A percentile compares a stretch with the other conserved stretches of the same genome.
phyloP scores from a whole-genome alignment of 2,329 filamentous ascomycete genomes.

The Xenosphaeropsis pyriputrescens region DNA sequence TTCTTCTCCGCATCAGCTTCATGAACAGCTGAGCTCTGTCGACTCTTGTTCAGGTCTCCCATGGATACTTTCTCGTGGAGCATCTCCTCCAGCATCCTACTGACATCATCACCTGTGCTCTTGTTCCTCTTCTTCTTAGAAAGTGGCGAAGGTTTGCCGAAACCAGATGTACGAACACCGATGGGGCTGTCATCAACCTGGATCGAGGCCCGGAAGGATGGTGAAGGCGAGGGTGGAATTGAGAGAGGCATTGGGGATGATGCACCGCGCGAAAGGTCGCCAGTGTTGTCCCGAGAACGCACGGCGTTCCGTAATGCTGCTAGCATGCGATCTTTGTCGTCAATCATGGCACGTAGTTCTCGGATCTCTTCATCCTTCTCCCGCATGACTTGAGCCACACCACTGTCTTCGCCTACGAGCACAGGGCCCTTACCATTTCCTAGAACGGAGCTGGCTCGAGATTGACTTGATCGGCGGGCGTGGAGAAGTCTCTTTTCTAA shows the following conservation, averaged over 20 bases:
- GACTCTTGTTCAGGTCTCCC: slow-evolving; percentile 48
- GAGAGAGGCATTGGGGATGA: slow-evolving; percentile 41
- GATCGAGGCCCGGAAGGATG: slow-evolving; percentile 10
- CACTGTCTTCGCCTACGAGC: slow-evolving; percentile 66
- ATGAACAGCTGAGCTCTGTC: background rate
- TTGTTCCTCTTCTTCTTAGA: slow-evolving; percentile 21
- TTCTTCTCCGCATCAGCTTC: background rate
- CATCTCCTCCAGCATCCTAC: slow-evolving; percentile 89
- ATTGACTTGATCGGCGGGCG: slow-evolving; percentile 78
- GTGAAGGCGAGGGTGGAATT: slow-evolving; percentile 12
- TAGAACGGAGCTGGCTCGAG: slow-evolving; percentile 53
- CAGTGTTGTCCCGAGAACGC: slow-evolving; percentile 56
- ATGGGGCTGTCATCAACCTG: slow-evolving; percentile 7
- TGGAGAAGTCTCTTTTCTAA: slow-evolving; percentile 86
- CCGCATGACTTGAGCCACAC: slow-evolving; percentile 54
- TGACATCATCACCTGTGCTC: slow-evolving; percentile 77
- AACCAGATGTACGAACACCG: background rate
- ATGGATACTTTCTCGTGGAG: slow-evolving; percentile 76
- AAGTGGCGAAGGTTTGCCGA: slow-evolving; percentile 5
- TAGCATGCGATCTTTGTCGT: slow-evolving; percentile 93
- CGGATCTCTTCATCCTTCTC: slow-evolving; percentile 91
- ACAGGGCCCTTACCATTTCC: slow-evolving; percentile 42
- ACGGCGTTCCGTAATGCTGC: slow-evolving; percentile 72
- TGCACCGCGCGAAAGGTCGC: too few relatives aligned
- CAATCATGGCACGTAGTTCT: slow-evolving; percentile 74